Evolutionary conservation across 1,284 basidiomycete species (phyloP).

Genomic region (Cutaneotrichosporon dermatis): DNA sequence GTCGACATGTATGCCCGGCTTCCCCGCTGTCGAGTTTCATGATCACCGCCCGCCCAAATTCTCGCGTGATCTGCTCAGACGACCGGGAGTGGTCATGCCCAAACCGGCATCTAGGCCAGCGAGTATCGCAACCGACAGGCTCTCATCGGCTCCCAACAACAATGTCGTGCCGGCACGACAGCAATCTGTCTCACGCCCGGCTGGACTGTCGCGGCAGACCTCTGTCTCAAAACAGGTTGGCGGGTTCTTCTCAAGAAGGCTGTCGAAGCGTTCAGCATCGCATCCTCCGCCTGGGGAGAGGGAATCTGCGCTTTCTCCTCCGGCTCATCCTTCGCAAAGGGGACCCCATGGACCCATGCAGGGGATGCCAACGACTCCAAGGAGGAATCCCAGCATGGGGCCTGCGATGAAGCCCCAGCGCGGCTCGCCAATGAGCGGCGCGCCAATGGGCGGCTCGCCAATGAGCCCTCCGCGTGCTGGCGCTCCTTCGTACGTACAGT

Average conservation of each 20-base stretch:
- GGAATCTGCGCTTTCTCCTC: neutral
- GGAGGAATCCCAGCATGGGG: no score
- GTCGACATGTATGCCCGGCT: slow-evolving; percentile 12
- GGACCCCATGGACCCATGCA: no score
- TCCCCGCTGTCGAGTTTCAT: slow-evolving; percentile 10
- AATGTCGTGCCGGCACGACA: neutral
- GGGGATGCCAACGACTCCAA: no score
- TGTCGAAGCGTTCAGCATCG: neutral
- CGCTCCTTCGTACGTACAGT: neutral
- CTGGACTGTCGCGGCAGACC: no score
- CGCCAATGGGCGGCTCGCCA: neutral
- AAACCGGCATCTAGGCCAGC: slow-evolving; percentile 3
- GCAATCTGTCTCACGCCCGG: neutral
- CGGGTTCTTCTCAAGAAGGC: neutral
- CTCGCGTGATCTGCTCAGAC: slow-evolving; percentile 5
- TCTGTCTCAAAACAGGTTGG: no score
- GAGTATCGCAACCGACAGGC: neutral
- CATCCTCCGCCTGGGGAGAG: neutral
- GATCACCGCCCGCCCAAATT: slow-evolving; percentile 15
- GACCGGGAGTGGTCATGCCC: slow-evolving; percentile 11
- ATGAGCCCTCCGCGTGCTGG: neutral
- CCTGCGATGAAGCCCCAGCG: no score
- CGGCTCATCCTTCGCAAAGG: neutral
- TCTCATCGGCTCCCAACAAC: neutral
- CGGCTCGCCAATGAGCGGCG: no score